phyloP scores from a whole-genome alignment of 176 grass and related monocot genomes.

The maize (Zea mays) region DNA sequence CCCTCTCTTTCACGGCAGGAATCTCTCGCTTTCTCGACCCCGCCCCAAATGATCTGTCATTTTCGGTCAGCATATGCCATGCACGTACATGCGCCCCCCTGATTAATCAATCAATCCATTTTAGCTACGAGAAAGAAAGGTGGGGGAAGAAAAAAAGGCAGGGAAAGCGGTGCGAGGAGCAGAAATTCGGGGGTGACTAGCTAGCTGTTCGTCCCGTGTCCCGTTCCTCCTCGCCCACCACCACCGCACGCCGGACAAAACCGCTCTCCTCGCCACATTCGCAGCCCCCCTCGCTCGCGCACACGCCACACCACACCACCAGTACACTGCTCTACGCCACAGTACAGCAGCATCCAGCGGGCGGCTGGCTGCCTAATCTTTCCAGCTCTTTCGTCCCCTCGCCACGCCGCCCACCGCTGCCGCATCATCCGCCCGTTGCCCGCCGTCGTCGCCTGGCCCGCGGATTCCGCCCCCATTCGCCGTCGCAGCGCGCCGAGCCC shows the following conservation, averaged over 20 bases:
- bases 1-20: neutral
- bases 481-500: neutral
- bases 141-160: neutral
- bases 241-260: slow-evolving; percentile 45
- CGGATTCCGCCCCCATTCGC: neutral
- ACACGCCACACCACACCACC: neutral
- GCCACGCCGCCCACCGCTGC: neutral
- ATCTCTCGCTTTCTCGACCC: slow-evolving; percentile 19
- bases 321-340: neutral
- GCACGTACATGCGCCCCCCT: slow-evolving; percentile 8
- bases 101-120: neutral
- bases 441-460: neutral
- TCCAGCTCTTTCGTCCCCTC: neutral
- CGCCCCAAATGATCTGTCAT: slow-evolving; percentile 5
- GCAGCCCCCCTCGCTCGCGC: neutral
- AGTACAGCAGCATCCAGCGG: neutral
- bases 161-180: slow-evolving; percentile 11
- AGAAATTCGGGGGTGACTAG: slow-evolving; percentile 22
- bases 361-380: slow-evolving; percentile 34
- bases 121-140: neutral
- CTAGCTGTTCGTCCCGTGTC: slow-evolving; percentile 38
- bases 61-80: slow-evolving; percentile 21
- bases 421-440: neutral
- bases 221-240: slow-evolving; percentile 16
- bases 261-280: neutral